phyloP scores from a whole-genome alignment of 768 basidiomycete genomes.

The Suillus americanus region DNA sequence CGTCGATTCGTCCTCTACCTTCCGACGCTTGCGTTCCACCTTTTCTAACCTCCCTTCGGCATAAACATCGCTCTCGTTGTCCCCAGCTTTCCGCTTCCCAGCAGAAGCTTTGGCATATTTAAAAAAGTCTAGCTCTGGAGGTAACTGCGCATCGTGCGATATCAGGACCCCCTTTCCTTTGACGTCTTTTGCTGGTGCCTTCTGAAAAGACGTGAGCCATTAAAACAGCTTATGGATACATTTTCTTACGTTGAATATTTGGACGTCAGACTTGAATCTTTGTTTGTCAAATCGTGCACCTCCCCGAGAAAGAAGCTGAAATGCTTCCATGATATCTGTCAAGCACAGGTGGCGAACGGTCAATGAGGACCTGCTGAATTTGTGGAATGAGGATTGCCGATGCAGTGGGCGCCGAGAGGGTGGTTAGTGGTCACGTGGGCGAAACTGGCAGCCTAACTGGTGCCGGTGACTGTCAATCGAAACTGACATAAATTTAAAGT shows the following conservation, averaged over 20 bases:
- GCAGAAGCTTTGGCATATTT: constrained; percentile 67
- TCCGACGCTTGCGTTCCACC: constrained; percentile 29
- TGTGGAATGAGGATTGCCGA: not conserved
- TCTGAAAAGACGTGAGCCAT: constrained; percentile 21
- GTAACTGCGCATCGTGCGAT: constrained; percentile 52
- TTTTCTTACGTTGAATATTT: constrained; percentile 62
- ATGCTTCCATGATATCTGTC: constrained; percentile 67
- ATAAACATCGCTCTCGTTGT: constrained; percentile 16
- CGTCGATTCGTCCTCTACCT: constrained; percentile 25
- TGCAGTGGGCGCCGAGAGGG: not conserved
- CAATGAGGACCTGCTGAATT: not conserved
- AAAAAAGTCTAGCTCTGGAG: constrained; percentile 87
- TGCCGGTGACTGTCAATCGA: too few species aligned
- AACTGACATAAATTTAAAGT: not conserved
- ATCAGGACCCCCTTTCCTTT: constrained; percentile 22
- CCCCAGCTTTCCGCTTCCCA: constrained; percentile 49
- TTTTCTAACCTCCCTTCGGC: constrained; percentile 11
- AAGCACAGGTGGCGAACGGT: not conserved
- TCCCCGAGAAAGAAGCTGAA: constrained; percentile 86
- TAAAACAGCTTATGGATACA: not conserved
- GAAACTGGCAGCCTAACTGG: too few species aligned
- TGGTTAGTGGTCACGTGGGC: not conserved
- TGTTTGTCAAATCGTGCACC: constrained; percentile 80
- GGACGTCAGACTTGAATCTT: constrained; percentile 66
- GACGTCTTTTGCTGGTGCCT: constrained; percentile 21